Evolutionary conservation across 768 basidiomycete species (phyloP), one percentile per base, ranked within the genome.

Genomic region (Tephrocybe sp.): DNA sequence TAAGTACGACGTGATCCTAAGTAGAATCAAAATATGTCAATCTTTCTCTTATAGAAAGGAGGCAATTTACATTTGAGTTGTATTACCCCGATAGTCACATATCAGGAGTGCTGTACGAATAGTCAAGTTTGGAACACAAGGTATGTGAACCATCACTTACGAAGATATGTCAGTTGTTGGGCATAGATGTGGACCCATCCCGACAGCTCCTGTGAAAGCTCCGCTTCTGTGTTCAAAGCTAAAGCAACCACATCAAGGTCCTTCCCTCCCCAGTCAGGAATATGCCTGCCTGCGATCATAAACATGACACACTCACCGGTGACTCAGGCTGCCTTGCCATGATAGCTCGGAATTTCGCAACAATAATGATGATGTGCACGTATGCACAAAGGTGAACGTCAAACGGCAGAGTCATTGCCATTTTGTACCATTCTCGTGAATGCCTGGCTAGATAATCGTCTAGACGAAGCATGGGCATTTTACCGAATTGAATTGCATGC

Each of bases 401-500:
- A 54, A 63, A 71, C 22, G 75, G 69, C 11, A 68, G 60, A 54
- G 73, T 74, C 55, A 69, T 55, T 18, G 59, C 75, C 9, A 67
- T 64, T 22, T 62, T 71, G 55, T 79, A 85, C 83, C 74, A 82
- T 38, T 69, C 54, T 43, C 68, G 64, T 13, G 76, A 75, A 47
- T 74, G 72, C 8, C 79, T 71, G 28, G 85, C 82, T 34, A 80
- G 56, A 41, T 72, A 77, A 62, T 88, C 83, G 58, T 89, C 83
- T 26, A 83, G 71, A 31, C 69, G 70, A 13, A 89, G 70, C 69
- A 85, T 84, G 37, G 82, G 80, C 36, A 84, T 77, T 59, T 88
- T 89, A 9, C 87, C 88, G 59, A 85, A 84, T 61, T 89, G 82
- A 37, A 83, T 82, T n/a, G 85, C 81, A 58, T 85, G 76, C 27